phyloP scores from a whole-genome alignment of 1,139 yeast genomes.

The Yamadazyma sp. region DNA sequence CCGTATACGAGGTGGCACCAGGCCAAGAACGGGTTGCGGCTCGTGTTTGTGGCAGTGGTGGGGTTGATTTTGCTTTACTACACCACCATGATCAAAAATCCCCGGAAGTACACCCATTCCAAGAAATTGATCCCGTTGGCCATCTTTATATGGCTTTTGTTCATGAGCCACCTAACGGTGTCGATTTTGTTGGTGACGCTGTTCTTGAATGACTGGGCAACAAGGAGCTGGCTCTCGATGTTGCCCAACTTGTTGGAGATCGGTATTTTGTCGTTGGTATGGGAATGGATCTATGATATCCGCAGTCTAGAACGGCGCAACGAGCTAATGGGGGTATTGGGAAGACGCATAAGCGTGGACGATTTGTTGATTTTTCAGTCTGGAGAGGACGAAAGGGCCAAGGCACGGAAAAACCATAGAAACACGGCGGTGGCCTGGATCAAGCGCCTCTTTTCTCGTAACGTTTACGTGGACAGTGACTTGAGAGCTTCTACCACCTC shows the following conservation, averaged over 20 bases:
- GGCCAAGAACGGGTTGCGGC: constrained; percentile 22
- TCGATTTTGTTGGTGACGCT: constrained; percentile 27
- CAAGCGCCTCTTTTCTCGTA: neutral
- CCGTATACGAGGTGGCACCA: constrained; percentile 22
- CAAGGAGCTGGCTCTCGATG: constrained; percentile 39
- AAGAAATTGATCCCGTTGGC: constrained; percentile 42
- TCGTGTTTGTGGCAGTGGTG: constrained; percentile 29
- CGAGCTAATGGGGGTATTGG: constrained; percentile 49
- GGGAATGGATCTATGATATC: constrained; percentile 56
- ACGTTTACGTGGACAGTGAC: neutral
- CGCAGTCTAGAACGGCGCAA: constrained; percentile 39
- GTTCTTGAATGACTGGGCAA: constrained; percentile 31
- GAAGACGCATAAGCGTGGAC: constrained; percentile 44
- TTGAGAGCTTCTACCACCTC: neutral
- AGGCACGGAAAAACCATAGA: neutral
- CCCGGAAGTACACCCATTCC: constrained; percentile 35
- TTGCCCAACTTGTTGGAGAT: constrained; percentile 39
- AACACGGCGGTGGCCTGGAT: neutral
- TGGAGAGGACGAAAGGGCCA: constrained; percentile 12
- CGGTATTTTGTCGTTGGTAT: constrained; percentile 39
- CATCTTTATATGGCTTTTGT: constrained; percentile 34
- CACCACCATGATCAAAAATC: constrained; percentile 29
- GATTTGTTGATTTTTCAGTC: constrained; percentile 28
- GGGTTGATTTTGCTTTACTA: constrained; percentile 27
- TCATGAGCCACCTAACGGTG: constrained; percentile 30